phyloP scores from a whole-genome alignment of 805 yeast species.

The Debaryomyces tyrocola region DNA sequence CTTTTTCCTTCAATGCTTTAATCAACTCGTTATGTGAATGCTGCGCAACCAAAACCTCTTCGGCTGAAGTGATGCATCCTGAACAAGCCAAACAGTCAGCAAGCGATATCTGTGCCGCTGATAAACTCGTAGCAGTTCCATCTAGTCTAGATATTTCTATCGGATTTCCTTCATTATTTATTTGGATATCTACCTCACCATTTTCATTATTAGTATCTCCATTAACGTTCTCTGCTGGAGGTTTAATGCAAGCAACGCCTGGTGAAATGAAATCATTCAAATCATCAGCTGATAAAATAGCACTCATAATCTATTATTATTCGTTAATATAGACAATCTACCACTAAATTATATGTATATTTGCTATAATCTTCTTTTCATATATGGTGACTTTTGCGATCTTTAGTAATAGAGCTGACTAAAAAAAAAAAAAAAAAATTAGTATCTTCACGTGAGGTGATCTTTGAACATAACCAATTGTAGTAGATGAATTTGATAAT shows the following conservation, averaged over 20 bases:
- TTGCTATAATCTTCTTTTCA: not conserved
- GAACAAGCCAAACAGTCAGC: constrained; percentile 96
- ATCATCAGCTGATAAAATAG: constrained; percentile 84
- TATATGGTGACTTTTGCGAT: not conserved
- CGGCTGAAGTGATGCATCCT: constrained; percentile 98
- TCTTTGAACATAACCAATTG: not conserved
- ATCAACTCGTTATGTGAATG: constrained; percentile 84
- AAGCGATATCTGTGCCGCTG: constrained; percentile 83
- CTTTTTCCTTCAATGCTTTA: constrained; percentile 47
- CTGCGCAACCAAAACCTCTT: constrained; percentile 85
- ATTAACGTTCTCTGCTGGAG: constrained; percentile 39
- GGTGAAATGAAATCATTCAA: constrained; percentile 93
- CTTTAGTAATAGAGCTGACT: not conserved
- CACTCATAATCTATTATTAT: constrained; percentile 58
- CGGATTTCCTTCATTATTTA: constrained; percentile 58
- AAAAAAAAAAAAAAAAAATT: not conserved
- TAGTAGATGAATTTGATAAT: not conserved
- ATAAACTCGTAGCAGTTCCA: constrained; percentile 49
- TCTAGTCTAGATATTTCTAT: constrained; percentile 67
- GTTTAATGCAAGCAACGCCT: constrained; percentile 92
- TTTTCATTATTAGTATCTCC: constrained; percentile 16
- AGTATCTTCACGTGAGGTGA: not conserved
- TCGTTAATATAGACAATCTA: too few species aligned
- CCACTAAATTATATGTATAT: too few species aligned
- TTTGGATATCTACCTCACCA: constrained; percentile 55